Conservation (phyloP, 2,329 filamentous ascomycete species). For the Sclerotinia borealis region DNA sequence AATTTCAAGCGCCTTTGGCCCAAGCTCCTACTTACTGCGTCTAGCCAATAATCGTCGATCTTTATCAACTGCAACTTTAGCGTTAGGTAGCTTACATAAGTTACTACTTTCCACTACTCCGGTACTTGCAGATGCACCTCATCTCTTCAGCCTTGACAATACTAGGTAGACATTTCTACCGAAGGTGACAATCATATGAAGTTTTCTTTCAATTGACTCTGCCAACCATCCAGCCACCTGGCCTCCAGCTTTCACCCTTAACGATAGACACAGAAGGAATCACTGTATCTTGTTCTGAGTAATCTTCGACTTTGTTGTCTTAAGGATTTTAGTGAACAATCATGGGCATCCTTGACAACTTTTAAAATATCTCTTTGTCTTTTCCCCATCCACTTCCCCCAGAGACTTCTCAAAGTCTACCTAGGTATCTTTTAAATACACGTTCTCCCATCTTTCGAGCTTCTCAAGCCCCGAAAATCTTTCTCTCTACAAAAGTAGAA, state of each 20-base stretch:
- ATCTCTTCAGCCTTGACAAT: constrained; percentile 1
- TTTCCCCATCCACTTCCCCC: background rate
- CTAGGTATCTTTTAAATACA: background rate
- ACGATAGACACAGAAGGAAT: background rate
- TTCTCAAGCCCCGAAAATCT: background rate
- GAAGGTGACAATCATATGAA: background rate
- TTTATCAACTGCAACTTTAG: background rate
- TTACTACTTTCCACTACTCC: background rate
- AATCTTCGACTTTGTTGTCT: constrained; percentile 1
- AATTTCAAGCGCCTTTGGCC: background rate
- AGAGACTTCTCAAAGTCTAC: background rate
- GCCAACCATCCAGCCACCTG: background rate
- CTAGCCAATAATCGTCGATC: background rate
- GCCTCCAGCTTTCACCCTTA: background rate
- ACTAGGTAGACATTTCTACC: background rate
- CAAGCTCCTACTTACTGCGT: background rate
- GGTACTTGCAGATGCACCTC: background rate
- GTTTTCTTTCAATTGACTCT: background rate
- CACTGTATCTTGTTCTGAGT: background rate
- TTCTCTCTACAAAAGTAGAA: background rate
- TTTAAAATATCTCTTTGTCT: constrained; percentile 13
- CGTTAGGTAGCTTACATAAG: background rate
- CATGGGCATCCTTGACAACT: constrained; percentile 10
- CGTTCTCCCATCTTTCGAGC: background rate
- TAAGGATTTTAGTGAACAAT: background rate